These are phyloP conservation scores for Creolimax fragrantissima DNA, from an alignment of 78 protist genomes.

Conservation along the genomic window DNA sequence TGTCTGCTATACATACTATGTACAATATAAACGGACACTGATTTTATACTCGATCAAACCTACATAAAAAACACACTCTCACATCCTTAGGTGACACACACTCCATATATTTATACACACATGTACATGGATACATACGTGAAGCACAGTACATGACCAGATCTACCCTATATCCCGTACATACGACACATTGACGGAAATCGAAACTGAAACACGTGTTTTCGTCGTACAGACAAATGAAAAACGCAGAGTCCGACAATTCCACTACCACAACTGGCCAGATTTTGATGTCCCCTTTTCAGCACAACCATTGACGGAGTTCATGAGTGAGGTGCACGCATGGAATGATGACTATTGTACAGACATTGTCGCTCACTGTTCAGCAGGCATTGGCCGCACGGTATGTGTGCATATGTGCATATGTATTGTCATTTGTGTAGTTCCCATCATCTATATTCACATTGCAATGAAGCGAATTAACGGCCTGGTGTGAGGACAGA, in stretches of 20 bases:
- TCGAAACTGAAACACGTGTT: not conserved
- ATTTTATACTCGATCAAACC: no score
- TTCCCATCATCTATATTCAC: no score
- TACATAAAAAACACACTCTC: no score
- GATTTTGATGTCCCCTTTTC: not conserved
- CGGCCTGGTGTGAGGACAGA: no score
- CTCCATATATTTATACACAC: not conserved
- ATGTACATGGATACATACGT: not conserved
- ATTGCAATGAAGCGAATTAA: no score
- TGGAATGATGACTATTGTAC: not conserved
- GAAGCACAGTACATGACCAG: not conserved
- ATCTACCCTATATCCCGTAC: not conserved
- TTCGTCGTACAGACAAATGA: not conserved
- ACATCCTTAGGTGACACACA: no score
- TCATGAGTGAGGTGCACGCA: not conserved
- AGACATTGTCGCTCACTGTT: not conserved
- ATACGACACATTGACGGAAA: not conserved
- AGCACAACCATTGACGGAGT: not conserved
- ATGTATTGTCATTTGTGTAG: not conserved
- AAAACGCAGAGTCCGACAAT: not conserved
- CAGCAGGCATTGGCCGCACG: not conserved
- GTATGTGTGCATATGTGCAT: not conserved
- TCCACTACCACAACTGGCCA: not conserved
- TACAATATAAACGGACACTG: no score
- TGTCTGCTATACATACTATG: no score